Evolutionary conservation across 2,329 filamentous ascomycete species (phyloP), one percentile per base, ranked within the genome.

Genomic region (Fusarium scirpi): DNA sequence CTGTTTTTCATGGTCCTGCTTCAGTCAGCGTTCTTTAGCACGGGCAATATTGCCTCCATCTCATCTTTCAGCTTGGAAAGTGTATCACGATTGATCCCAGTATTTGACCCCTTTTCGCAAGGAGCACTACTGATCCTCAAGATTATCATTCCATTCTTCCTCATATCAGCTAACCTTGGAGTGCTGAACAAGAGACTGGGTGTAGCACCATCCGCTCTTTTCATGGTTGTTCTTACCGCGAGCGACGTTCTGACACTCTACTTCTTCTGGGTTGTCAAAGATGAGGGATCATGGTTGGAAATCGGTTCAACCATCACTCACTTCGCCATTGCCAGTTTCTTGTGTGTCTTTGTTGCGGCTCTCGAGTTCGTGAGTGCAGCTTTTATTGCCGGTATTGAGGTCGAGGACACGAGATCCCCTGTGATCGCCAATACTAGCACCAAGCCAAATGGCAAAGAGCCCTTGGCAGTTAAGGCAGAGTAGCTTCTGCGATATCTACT

Each of bases 241-340:
- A 94, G 92, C 65, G 96, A 99, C 78, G 89, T 97, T 52, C 86
- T 98, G 78, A 98, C 96, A 6, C 85, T 99, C 55, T 93, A 96
- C 76, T 99, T 99, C 84, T 99, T 99, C 82, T 99, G 93, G 90
- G 93, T 97, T 75, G 96, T 99, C 47, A 92, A 92, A 76, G 96
- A 99, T 74, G 96, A 99, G 78, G 96, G 96, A 0, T 96, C 92
- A 24, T 99, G 96, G 96, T 82, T 99, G 64, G 96, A 99, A 78
- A 99, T 99, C 78, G 96, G 96, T 32, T 97, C 94, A 29, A 98
- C 94, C 6, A 99, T 99, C 72, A 97, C 90, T 76, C 94, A 98
- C 79, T 99, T 98, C 80, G 90, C 90, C 66, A 98, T 99, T 82
- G 95, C 94, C 20, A 98, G 94, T 80, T 80, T 93, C 73, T 78